Evolutionary conservation across 2,329 filamentous ascomycete genomes (phyloP).

Genomic region (Aspergillus quadrilineatus): DNA sequence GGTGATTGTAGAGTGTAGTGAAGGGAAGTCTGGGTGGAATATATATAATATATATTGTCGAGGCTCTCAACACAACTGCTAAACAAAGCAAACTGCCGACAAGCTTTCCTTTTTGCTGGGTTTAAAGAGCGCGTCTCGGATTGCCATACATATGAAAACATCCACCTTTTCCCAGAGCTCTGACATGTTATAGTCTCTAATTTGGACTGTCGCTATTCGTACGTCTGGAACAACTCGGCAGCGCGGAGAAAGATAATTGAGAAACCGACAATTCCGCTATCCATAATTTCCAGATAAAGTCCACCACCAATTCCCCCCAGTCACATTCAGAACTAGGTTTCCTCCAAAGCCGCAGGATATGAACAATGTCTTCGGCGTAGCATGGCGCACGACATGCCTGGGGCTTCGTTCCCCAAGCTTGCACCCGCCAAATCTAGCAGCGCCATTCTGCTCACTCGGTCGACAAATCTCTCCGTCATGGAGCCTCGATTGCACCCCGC

Average conservation of each 20-base stretch:
- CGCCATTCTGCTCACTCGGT: conserved; percentile 20
- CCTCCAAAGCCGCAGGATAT: conserved; percentile 32
- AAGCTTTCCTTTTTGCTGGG: no score
- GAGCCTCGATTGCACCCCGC: conserved; percentile 17
- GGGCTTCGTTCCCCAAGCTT: conserved; percentile 32
- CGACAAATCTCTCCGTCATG: conserved; percentile 25
- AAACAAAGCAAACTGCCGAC: no score
- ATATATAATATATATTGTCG: background rate
- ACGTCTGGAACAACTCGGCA: conserved; percentile 19
- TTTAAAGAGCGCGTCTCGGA: no score
- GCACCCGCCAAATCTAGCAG: conserved; percentile 19
- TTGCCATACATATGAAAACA: no score
- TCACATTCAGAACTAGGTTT: conserved; percentile 1
- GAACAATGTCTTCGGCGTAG: conserved; percentile 43
- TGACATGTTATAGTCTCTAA: no score
- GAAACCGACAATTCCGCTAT: conserved; percentile 1
- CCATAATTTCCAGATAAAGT: background rate
- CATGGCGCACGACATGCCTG: conserved; percentile 43
- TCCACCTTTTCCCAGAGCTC: no score
- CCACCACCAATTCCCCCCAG: background rate
- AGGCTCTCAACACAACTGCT: no score
- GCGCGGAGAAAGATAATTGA: conserved; percentile 17
- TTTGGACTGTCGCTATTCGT: background rate
- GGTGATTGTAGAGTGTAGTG: background rate
- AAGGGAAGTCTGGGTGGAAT: background rate